Evolutionary conservation across 2,329 filamentous ascomycete species (phyloP).

Genomic region (Beauveria bassiana): DNA sequence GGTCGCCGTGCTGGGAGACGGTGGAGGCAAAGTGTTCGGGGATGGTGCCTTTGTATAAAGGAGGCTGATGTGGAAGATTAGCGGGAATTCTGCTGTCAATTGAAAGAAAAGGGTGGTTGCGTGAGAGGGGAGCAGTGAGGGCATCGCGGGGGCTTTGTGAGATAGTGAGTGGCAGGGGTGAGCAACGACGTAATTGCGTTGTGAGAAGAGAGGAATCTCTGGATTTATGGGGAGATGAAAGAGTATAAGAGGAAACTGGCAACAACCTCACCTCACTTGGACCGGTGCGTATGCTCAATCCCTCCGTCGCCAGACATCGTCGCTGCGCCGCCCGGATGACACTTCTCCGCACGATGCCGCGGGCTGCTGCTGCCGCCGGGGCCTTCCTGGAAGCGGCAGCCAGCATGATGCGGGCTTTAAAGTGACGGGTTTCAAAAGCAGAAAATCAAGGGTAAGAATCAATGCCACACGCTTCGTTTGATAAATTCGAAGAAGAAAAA

Average conservation of each 20-base stretch:
- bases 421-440: background rate
- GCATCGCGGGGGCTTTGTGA: background rate
- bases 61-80: slow-evolving; percentile 34
- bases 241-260: too few relatives aligned
- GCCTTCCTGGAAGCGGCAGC: background rate
- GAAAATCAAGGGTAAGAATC: background rate
- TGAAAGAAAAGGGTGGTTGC: background rate
- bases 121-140: background rate
- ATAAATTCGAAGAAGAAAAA: too few relatives aligned
- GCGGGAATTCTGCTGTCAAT: background rate
- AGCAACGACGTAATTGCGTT: background rate
- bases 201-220: background rate
- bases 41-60: slow-evolving; percentile 60
- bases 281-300: slow-evolving; percentile 15
- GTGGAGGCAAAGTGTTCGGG: slow-evolving; percentile 63
- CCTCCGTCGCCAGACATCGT: slow-evolving; percentile 10
- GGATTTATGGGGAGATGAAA: background rate
- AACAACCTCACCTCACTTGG: slow-evolving; percentile 9
- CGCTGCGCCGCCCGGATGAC: background rate
- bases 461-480: too few relatives aligned
- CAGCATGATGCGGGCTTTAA: background rate
- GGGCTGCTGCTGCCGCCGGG: background rate
- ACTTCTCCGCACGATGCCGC: slow-evolving; percentile 5
- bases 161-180: background rate
- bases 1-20: slow-evolving; percentile 57